Percentiles rank a stretch among this genome's conserved stretches.
These are phyloP conservation scores for sorghum (Sorghum bicolor) DNA, from an alignment of 176 grass and related monocot species.

Conservation along the genomic window Sorghum_bicolor_NCBIv3 NC_012871.2:21622501-21623000, in stretches of 20 bases:
- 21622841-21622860: neutral
- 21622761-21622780: neutral
- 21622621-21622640: constrained; percentile 83
- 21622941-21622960: too few relatives aligned
- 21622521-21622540: constrained; percentile 53
- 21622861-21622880: too few relatives aligned
- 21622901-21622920: too few relatives aligned
- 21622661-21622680: constrained; percentile 63
- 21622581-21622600: constrained; percentile 65
- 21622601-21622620: constrained; percentile 60
- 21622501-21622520: constrained; percentile 68
- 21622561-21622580: constrained; percentile 76
- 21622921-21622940: too few relatives aligned
- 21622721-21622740: constrained; percentile 61
- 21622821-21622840: neutral
- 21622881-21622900: too few relatives aligned
- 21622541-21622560: constrained; percentile 76
- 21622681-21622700: constrained; percentile 40
- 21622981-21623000: too few relatives aligned
- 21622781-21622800: neutral
- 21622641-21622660: constrained; percentile 48
- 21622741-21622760: neutral
- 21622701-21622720: constrained; percentile 42
- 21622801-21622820: neutral
- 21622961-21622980: too few relatives aligned